phyloP scores from a whole-genome alignment of 768 basidiomycete genomes.

The Mycena polygramma region DNA sequence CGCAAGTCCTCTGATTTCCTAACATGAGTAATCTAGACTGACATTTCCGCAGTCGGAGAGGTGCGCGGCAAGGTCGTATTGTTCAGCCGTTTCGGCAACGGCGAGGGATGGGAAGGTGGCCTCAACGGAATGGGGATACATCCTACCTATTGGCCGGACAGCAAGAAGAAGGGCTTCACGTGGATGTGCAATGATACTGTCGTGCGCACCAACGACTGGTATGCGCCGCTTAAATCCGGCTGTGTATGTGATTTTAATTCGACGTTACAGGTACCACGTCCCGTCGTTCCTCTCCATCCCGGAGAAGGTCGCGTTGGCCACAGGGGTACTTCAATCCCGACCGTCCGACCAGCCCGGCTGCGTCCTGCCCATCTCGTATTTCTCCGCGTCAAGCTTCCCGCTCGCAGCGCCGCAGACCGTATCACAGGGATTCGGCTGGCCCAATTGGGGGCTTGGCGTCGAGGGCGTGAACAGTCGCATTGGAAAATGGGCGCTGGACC shows the following conservation, averaged over 20 bases:
- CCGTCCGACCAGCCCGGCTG: constrained; percentile 49
- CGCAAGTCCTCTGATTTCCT: constrained; percentile 34
- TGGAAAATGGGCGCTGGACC: constrained; percentile 76
- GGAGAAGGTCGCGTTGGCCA: constrained; percentile 79
- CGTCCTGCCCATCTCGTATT: constrained; percentile 80
- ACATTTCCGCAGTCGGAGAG: constrained; percentile 66
- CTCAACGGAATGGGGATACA: constrained; percentile 87
- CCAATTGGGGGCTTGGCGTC: constrained; percentile 79
- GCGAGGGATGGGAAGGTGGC: constrained; percentile 76
- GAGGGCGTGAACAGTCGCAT: constrained; percentile 88
- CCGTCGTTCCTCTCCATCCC: constrained; percentile 85
- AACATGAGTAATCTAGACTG: not conserved
- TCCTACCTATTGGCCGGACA: constrained; percentile 89
- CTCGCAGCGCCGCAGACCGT: constrained; percentile 82
- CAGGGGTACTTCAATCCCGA: constrained; percentile 63
- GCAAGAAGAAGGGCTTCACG: constrained; percentile 75
- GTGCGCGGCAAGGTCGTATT: constrained; percentile 88
- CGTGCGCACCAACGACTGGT: constrained; percentile 89
- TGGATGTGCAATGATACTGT: constrained; percentile 81
- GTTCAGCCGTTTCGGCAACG: constrained; percentile 88
- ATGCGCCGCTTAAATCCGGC: not conserved
- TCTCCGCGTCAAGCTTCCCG: constrained; percentile 87
- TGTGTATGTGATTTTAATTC: not conserved
- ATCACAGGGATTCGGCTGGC: constrained; percentile 90
- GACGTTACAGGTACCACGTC: constrained; percentile 65